A percentile compares a stretch with the other conserved stretches of the same genome.
Evolutionary conservation across 2,329 filamentous ascomycete genomes (phyloP).

Genomic region (Calonectria hawksworthii): DNA sequence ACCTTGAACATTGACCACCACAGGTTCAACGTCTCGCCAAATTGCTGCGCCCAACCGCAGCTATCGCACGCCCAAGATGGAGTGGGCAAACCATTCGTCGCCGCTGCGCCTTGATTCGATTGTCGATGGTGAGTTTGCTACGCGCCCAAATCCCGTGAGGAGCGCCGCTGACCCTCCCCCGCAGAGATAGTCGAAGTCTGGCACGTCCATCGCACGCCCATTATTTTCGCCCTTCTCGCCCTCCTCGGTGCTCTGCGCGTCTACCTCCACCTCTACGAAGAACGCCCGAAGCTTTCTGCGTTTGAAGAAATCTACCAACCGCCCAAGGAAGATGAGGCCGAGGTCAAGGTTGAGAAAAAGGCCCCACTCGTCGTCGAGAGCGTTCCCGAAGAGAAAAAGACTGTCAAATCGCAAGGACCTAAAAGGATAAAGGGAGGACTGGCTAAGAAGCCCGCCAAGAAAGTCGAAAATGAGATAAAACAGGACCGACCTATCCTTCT

Average conservation of each 20-base stretch:
- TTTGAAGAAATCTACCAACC: slow-evolving; percentile 54
- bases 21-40: slow-evolving; percentile 16
- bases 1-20: slow-evolving; percentile 14
- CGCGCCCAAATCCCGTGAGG: not conserved
- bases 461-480: slow-evolving; percentile 45
- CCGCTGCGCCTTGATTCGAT: slow-evolving; percentile 42
- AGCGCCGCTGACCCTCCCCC: slow-evolving; percentile 25
- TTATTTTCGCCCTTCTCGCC: slow-evolving; percentile 56
- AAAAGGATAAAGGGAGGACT: slow-evolving; percentile 63
- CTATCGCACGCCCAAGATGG: slow-evolving; percentile 37
- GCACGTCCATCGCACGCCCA: slow-evolving; percentile 61
- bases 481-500: slow-evolving; percentile 72
- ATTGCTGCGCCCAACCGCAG: slow-evolving; percentile 14
- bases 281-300: slow-evolving; percentile 50
- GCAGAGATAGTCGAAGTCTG: slow-evolving; percentile 59
- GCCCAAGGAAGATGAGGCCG: slow-evolving; percentile 21
- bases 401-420: slow-evolving; percentile 57
- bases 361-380: slow-evolving; percentile 31
- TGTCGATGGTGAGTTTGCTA: slow-evolving; percentile 41
- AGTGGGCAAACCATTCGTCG: slow-evolving; percentile 43
- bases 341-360: slow-evolving; percentile 30
- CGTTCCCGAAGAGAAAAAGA: slow-evolving; percentile 45
- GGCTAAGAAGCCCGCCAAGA: slow-evolving; percentile 47
- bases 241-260: slow-evolving; percentile 56
- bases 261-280: slow-evolving; percentile 57